These are phyloP conservation scores for Candida lessepsii DNA, from an alignment of 805 yeast genomes.

Conservation along the genomic window DNA sequence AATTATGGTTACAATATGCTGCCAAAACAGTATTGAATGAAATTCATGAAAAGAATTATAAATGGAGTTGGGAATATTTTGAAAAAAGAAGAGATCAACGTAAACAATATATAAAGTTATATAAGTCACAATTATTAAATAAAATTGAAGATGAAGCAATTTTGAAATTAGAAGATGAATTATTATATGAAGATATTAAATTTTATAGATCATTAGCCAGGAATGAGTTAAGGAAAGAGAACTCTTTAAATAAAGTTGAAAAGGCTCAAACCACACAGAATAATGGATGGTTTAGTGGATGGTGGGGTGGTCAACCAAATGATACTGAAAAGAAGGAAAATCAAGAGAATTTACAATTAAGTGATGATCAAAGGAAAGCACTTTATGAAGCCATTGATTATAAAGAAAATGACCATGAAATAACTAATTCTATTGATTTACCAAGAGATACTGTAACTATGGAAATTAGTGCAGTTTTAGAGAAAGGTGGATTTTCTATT, in stretches of 20 bases:
- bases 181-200: conserved; percentile 76
- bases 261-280: conserved; percentile 15
- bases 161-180: conserved; percentile 52
- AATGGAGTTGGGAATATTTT: conserved; percentile 88
- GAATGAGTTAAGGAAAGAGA: conserved; percentile 60
- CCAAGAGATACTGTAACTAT: conserved; percentile 74
- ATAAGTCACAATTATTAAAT: conserved; percentile 58
- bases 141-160: conserved; percentile 36
- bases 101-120: conserved; percentile 60
- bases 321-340: conserved; percentile 17
- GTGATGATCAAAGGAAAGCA: conserved; percentile 87
- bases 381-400: conserved; percentile 91
- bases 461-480: conserved; percentile 64
- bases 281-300: conserved; percentile 66
- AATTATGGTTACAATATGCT: conserved; percentile 79
- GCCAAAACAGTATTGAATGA: conserved; percentile 74
- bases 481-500: conserved; percentile 75
- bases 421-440: conserved; percentile 54
- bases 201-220: conserved; percentile 82
- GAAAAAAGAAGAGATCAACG: conserved; percentile 71
- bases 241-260: conserved; percentile 18
- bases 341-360: conserved; percentile 44
- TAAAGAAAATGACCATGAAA: conserved; percentile 57
- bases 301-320: conserved; percentile 51
- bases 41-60: conserved; percentile 74